These are phyloP conservation scores for Aspergillus aculeatinus DNA, from an alignment of 2,329 filamentous ascomycete genomes.

Conservation along the genomic window DNA sequence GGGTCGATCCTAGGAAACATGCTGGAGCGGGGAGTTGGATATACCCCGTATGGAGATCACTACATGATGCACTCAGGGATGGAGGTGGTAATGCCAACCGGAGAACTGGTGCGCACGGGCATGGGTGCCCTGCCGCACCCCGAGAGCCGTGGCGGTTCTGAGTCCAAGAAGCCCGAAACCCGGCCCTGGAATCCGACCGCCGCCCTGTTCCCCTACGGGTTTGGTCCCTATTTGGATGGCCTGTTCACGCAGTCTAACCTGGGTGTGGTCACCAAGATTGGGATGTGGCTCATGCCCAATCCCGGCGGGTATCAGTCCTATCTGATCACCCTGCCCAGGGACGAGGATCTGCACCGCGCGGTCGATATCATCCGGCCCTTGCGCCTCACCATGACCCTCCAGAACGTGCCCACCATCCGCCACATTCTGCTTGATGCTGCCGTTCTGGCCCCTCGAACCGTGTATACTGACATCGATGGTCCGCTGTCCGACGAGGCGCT, in stretches of 20 bases:
- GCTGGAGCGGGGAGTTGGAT: constrained; percentile 49
- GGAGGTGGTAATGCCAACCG: constrained; percentile 49
- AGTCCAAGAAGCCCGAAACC: background rate
- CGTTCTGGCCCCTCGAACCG: constrained; percentile 46
- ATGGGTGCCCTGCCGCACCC: constrained; percentile 42
- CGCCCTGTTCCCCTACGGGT: constrained; percentile 32
- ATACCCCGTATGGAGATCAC: constrained; percentile 43
- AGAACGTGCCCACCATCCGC: constrained; percentile 50
- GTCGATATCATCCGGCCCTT: constrained; percentile 53
- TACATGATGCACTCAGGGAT: constrained; percentile 45
- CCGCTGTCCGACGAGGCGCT: too few relatives aligned
- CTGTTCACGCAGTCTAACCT: constrained; percentile 55
- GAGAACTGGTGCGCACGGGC: constrained; percentile 47
- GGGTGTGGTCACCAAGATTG: constrained; percentile 57
- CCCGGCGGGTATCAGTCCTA: background rate
- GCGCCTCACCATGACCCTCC: constrained; percentile 38
- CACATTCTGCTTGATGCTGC: constrained; percentile 49
- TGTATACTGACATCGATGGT: too few relatives aligned
- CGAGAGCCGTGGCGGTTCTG: background rate
- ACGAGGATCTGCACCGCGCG: constrained; percentile 54
- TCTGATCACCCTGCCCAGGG: constrained; percentile 24
- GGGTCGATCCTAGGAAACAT: constrained; percentile 51
- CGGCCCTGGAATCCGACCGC: background rate
- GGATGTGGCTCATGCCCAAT: constrained; percentile 34
- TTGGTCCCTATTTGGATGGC: constrained; percentile 42